These are phyloP conservation scores for Globisporangium megalacanthum DNA, from an alignment of 352 stramenopile genomes.

Conservation along the genomic window DNA sequence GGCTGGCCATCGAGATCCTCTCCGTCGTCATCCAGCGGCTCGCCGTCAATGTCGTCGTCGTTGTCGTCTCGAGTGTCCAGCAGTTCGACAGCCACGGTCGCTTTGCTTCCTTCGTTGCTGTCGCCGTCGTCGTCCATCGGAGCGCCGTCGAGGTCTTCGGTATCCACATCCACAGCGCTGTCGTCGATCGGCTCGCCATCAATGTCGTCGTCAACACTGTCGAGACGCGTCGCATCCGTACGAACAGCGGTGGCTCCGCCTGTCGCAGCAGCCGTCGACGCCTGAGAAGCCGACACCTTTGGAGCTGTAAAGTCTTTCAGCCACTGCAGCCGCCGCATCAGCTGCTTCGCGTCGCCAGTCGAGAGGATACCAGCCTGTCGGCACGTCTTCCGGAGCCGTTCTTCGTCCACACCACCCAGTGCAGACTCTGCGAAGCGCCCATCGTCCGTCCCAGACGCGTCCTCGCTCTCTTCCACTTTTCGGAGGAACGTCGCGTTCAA, in stretches of 20 bases:
- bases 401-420: conserved; percentile 30
- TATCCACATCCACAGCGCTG: conserved; percentile 1
- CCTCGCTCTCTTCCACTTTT: conserved; percentile 61
- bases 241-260: background rate
- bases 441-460: conserved; percentile 5
- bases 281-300: conserved; percentile 6
- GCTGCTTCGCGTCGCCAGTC: conserved; percentile 31
- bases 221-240: conserved; percentile 1
- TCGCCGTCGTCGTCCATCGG: conserved; percentile 21
- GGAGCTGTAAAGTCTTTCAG: conserved; percentile 67
- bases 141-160: conserved; percentile 16
- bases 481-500: conserved; percentile 75
- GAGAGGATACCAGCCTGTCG: conserved; percentile 55
- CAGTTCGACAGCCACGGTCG: conserved; percentile 9
- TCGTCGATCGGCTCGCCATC: conserved; percentile 31
- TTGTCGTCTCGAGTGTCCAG: background rate
- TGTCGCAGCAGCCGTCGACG: background rate
- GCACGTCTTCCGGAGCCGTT: conserved; percentile 62
- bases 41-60: conserved; percentile 38
- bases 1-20: conserved; percentile 23
- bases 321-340: conserved; percentile 54
- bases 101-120: conserved; percentile 8
- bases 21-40: conserved; percentile 29
- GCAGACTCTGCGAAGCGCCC: no score
- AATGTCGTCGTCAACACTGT: conserved; percentile 22